Evolutionary conservation across 305 asterid genomes (phyloP).

Genomic region (Fraxinus angustifolia): DNA sequence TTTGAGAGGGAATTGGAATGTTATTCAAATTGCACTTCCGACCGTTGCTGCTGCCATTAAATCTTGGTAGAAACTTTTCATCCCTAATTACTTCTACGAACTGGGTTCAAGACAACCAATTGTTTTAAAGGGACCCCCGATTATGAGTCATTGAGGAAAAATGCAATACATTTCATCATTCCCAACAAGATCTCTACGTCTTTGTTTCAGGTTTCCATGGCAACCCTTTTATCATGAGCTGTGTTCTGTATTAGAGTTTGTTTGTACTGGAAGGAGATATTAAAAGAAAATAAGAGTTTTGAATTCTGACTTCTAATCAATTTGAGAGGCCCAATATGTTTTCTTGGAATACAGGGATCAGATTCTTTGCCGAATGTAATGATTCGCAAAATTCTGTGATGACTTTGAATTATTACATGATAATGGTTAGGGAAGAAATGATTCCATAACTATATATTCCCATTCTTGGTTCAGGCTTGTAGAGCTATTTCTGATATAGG

Average conservation of each 20-base stretch:
- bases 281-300: slow-evolving; percentile 23
- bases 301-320: slow-evolving; percentile 31
- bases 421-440: slow-evolving; percentile 28
- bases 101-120: slow-evolving; percentile 48
- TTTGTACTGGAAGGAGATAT: slow-evolving; percentile 24
- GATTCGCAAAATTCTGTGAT: background rate
- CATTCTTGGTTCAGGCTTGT: slow-evolving; percentile 49
- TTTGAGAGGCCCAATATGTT: slow-evolving; percentile 40
- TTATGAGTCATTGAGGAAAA: slow-evolving; percentile 29
- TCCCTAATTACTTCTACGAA: slow-evolving; percentile 21
- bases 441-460: slow-evolving; percentile 44
- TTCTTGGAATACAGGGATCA: slow-evolving; percentile 54
- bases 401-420: slow-evolving; percentile 31
- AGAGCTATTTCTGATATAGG: slow-evolving; percentile 27
- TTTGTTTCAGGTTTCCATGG: slow-evolving; percentile 45
- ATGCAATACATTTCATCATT: slow-evolving; percentile 31
- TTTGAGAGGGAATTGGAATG: background rate
- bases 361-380: slow-evolving; percentile 37
- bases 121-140: slow-evolving; percentile 46
- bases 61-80: slow-evolving; percentile 20
- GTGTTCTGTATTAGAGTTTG: slow-evolving; percentile 35
- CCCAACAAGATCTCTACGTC: slow-evolving; percentile 34
- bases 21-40: background rate
- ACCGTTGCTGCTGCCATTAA: background rate
- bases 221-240: slow-evolving; percentile 49